These are phyloP conservation scores for Coprinopsis sp. DNA, from an alignment of 768 basidiomycete genomes.

Conservation along the genomic window DNA sequence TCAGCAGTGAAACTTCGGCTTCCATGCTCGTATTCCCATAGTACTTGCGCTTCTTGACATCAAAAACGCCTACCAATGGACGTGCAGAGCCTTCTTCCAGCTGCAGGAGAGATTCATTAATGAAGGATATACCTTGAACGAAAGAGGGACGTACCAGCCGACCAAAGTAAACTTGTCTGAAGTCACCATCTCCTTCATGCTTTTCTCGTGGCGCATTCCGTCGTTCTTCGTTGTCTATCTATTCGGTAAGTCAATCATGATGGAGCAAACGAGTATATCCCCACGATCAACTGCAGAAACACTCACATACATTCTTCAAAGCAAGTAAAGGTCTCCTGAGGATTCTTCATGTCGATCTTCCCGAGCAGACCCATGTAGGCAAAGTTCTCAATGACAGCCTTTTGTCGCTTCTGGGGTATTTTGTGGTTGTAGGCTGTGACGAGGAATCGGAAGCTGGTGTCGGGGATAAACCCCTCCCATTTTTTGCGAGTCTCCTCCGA, in stretches of 20 bases:
- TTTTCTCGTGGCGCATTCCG: slow-evolving; percentile 32
- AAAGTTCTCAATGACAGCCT: slow-evolving; percentile 71
- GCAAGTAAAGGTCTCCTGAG: slow-evolving; percentile 66
- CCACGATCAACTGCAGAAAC: no score
- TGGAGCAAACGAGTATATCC: no score
- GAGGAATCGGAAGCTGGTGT: slow-evolving; percentile 78
- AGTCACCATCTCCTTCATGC: slow-evolving; percentile 62
- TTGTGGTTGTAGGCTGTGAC: slow-evolving; percentile 73
- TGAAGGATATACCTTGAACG: neutral
- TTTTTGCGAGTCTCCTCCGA: slow-evolving; percentile 27
- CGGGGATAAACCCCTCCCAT: slow-evolving; percentile 56
- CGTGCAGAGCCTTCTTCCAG: slow-evolving; percentile 68
- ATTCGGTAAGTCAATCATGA: neutral
- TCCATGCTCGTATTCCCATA: slow-evolving; percentile 99
- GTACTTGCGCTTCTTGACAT: slow-evolving; percentile 85
- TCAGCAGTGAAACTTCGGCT: slow-evolving; percentile 88
- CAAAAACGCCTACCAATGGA: slow-evolving; percentile 60
- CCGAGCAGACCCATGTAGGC: slow-evolving; percentile 81
- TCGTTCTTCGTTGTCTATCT: slow-evolving; percentile 43
- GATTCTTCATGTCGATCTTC: slow-evolving; percentile 74
- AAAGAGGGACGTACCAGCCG: slow-evolving; percentile 62
- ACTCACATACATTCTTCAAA: slow-evolving; percentile 80
- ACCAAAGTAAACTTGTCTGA: slow-evolving; percentile 75
- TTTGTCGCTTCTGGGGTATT: slow-evolving; percentile 63
- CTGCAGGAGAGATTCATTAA: slow-evolving; percentile 16